These are phyloP conservation scores for Eutrema yunnanense DNA, from an alignment of 345 rosid species.

Conservation along the genomic window DNA sequence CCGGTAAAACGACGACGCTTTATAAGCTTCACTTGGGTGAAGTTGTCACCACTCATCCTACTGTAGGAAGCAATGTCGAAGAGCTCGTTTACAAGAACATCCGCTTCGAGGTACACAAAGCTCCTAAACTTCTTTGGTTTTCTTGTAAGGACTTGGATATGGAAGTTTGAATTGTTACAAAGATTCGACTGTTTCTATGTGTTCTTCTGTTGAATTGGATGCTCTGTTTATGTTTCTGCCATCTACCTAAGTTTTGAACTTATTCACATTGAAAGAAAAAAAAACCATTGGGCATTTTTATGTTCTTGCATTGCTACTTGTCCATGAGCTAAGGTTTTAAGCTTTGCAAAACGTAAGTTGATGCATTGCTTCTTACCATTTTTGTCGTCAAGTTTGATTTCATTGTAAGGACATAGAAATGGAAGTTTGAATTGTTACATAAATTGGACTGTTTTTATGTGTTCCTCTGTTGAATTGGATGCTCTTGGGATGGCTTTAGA, in stretches of 20 bases:
- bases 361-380: background rate
- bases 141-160: background rate
- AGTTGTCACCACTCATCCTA: conserved; percentile 95
- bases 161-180: background rate
- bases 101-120: conserved; percentile 62
- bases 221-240: background rate
- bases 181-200: background rate
- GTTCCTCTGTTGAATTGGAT: background rate
- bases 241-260: background rate
- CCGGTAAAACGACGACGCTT: conserved; percentile 96
- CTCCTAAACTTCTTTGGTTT: background rate
- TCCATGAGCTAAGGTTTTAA: too few species aligned
- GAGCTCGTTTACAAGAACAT: conserved; percentile 96
- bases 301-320: background rate
- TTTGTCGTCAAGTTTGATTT: background rate
- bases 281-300: background rate
- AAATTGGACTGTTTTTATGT: background rate
- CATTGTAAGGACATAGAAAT: background rate
- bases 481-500: background rate
- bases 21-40: conserved; percentile 91
- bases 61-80: conserved; percentile 94
- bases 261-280: background rate
- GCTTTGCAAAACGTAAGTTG: background rate
- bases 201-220: background rate
- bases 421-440: background rate